Conservation (phyloP, 805 yeast genomes). For the Yamadazyma nakazawae region DNA sequence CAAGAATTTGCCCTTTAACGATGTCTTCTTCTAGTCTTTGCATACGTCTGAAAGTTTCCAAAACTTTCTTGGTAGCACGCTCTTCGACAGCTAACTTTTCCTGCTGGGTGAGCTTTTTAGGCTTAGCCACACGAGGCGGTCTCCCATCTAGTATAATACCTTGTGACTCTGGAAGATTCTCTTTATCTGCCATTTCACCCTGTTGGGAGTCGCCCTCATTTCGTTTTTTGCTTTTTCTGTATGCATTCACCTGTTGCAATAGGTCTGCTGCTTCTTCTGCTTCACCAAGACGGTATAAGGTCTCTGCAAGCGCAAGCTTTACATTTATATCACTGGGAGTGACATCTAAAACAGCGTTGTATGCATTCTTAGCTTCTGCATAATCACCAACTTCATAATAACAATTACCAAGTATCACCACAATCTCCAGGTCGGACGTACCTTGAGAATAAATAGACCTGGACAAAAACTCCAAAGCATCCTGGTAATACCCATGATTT, state of each 20-base stretch:
- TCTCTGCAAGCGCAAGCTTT: constrained; percentile 77
- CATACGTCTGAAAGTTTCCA: constrained; percentile 54
- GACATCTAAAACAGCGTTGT: constrained; percentile 47
- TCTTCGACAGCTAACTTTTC: constrained; percentile 57
- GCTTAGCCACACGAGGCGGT: constrained; percentile 11
- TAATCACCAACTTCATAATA: constrained; percentile 69
- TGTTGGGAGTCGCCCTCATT: neutral
- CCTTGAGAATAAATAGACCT: constrained; percentile 48
- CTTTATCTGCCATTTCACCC: neutral
- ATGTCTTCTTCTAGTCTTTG: constrained; percentile 43
- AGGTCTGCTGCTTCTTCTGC: constrained; percentile 53
- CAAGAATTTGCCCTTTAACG: constrained; percentile 46
- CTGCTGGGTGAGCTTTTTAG: constrained; percentile 30
- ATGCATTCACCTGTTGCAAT: constrained; percentile 45
- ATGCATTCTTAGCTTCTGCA: constrained; percentile 59
- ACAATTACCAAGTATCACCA: constrained; percentile 70
- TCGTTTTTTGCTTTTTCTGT: neutral
- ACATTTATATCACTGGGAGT: constrained; percentile 69
- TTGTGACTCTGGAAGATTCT: neutral
- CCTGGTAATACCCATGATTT: constrained; percentile 64
- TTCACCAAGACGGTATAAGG: constrained; percentile 64
- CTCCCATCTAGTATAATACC: constrained; percentile 3
- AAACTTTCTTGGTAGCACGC: constrained; percentile 53
- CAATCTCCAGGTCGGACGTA: constrained; percentile 43
- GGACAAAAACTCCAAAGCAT: constrained; percentile 65